Percentiles rank a stretch among this genome's conserved stretches.
Conservation (phyloP, 768 basidiomycete species). For the Flagelloscypha sp. region DNA sequence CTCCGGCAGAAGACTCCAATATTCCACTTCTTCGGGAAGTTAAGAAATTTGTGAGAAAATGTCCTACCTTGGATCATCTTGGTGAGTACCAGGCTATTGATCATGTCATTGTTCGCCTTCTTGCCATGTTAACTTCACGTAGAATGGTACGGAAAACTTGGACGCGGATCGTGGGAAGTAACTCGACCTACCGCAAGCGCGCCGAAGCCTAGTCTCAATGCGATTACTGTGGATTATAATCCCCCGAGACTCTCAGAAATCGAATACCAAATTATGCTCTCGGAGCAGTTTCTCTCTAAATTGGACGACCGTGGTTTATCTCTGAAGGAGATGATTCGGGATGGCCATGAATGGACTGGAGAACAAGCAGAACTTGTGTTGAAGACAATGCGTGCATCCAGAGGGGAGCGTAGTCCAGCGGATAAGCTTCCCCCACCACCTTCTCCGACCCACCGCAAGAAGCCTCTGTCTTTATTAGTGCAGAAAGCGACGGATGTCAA, state of each 20-base stretch:
- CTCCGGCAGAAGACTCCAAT: constrained; percentile 21
- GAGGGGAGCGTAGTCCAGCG: no score
- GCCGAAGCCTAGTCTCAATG: constrained; percentile 21
- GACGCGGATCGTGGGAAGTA: constrained; percentile 23
- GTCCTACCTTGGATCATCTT: constrained; percentile 21
- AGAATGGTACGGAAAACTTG: constrained; percentile 30
- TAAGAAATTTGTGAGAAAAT: constrained; percentile 28
- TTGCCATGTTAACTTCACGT: constrained; percentile 1
- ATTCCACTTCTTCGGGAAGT: constrained; percentile 28
- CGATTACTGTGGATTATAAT: constrained; percentile 23
- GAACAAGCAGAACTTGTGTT: constrained; percentile 8
- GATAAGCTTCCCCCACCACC: no score
- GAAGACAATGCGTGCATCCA: no score
- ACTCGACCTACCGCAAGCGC: constrained; percentile 14
- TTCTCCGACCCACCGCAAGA: no score
- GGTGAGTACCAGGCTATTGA: constrained; percentile 14
- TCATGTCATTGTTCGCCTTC: not conserved
- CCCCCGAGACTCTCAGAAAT: constrained; percentile 15
- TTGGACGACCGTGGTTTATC: not conserved
- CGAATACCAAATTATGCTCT: constrained; percentile 16
- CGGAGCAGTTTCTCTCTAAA: constrained; percentile 12
- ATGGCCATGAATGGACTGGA: constrained; percentile 4
- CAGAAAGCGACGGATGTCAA: no score
- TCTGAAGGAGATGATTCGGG: not conserved
- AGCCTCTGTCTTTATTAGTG: no score